phyloP scores from a whole-genome alignment of 345 rosid genomes.

The Brassica juncea region DNA sequence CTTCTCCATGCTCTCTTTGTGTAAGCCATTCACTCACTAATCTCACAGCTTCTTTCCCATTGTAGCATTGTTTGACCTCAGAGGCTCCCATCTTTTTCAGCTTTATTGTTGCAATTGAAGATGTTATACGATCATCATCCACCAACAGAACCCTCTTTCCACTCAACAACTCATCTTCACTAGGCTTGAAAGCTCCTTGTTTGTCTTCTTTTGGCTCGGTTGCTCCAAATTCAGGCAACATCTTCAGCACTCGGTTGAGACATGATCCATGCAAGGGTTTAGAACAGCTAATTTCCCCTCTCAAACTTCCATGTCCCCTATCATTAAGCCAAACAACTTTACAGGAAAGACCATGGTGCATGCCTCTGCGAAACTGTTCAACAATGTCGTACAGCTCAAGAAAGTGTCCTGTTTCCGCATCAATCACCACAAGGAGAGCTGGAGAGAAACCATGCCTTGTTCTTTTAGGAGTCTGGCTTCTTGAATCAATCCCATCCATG shows the following conservation, averaged over 20 bases:
- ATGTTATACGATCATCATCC: constrained; percentile 49
- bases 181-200: background rate
- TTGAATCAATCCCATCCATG: constrained; percentile 52
- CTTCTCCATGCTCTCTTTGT: background rate
- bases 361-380: constrained; percentile 50
- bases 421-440: constrained; percentile 59
- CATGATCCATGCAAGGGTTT: constrained; percentile 84
- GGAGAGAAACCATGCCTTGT: constrained; percentile 33
- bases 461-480: constrained; percentile 21
- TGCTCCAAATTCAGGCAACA: constrained; percentile 67
- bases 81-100: constrained; percentile 60
- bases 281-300: constrained; percentile 37
- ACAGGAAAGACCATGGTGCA: constrained; percentile 34
- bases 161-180: constrained; percentile 36
- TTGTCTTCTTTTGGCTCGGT: constrained; percentile 13
- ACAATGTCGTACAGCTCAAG: constrained; percentile 40
- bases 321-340: constrained; percentile 74
- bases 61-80: constrained; percentile 43
- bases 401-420: constrained; percentile 54
- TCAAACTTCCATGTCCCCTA: background rate
- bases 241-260: constrained; percentile 46
- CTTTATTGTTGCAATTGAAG: constrained; percentile 25
- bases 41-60: constrained; percentile 63
- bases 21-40: constrained; percentile 37
- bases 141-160: constrained; percentile 70